Evolutionary conservation across 495 filamentous ascomycete species (phyloP), one percentile per base, ranked within the genome.

Genomic region (Melanomma pulvis-pyrius): DNA sequence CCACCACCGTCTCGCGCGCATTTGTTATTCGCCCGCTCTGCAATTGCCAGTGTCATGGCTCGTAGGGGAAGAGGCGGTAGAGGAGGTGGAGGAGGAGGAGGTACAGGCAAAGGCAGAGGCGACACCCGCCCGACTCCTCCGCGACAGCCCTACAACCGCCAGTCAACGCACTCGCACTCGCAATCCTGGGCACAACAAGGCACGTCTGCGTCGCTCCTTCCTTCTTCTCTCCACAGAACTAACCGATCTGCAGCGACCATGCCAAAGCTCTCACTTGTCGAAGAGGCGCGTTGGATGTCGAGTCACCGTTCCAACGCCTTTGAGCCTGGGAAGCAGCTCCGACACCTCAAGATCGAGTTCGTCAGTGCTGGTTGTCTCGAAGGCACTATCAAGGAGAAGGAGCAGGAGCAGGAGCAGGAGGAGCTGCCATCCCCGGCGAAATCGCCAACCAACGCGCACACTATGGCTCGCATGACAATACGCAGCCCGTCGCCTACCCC

Each of bases 251-350:
- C 34, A 58, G 34, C 11, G 11, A 28, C 39, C 19, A 47, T 4
- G 19, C 30, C 47, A 8, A 25, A 55, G 24, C 85, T 90, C 63
- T 87, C 88, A 0, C 82, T 96, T 78, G 80, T 82, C 54, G 87
- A 94, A 59, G 92, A 92, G 77, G 92, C 90, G 62, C 85, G 84
- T 51, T 89, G 92, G 67, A 93, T 91, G 21, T 85, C 86, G 74
- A 82, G 79, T 4, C 86, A 89, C 56, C 79, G 79, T 41, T 73
- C 78, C 2, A 69, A 5, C 39, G 67, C 61, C 77, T 80, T 68
- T 65, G 66, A 68, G 21, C 63, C 75, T 9, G 71, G 63, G 57
- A 46, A 36, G 8, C 77, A 74, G 59, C 68, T 88, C 28, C 80
- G 86, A 12, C n/a, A 47, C 24, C 72, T 87, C 56, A 79, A 83